phyloP scores from a whole-genome alignment of 2,329 filamentous ascomycete genomes.

The Thielaviopsis populi region DNA sequence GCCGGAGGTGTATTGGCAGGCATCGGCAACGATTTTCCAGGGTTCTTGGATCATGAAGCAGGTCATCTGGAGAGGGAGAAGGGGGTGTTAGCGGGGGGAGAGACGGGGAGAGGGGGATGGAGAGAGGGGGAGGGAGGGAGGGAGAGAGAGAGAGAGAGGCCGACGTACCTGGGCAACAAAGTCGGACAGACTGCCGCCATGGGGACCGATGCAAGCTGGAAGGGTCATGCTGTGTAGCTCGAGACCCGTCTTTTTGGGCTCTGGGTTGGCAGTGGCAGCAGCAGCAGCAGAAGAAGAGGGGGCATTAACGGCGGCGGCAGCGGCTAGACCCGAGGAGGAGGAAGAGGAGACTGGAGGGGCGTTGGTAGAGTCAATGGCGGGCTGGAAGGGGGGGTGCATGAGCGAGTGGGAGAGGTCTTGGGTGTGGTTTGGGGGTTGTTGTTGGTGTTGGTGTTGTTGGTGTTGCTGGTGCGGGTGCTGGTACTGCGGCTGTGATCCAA shows the following conservation, averaged over 20 bases:
- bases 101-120: neutral
- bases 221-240: slow-evolving; percentile 51
- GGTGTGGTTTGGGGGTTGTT: neutral
- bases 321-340: slow-evolving; percentile 8
- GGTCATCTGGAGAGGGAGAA: slow-evolving; percentile 49
- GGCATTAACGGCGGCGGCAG: slow-evolving; percentile 6
- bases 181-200: slow-evolving; percentile 62
- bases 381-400: neutral
- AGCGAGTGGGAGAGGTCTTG: neutral
- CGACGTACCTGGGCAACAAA: slow-evolving; percentile 62
- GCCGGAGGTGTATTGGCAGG: slow-evolving; percentile 41
- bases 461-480: neutral
- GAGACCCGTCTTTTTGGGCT: slow-evolving; percentile 25
- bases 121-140: neutral
- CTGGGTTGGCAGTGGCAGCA: neutral
- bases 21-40: slow-evolving; percentile 59
- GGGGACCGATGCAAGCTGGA: slow-evolving; percentile 58
- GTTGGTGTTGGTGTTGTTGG: slow-evolving; percentile 4
- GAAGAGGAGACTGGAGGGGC: neutral
- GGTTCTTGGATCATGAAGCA: slow-evolving; percentile 97
- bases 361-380: neutral
- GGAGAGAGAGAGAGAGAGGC: neutral
- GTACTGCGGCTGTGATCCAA: neutral
- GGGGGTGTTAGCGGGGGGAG: neutral
- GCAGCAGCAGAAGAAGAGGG: neutral